Evolutionary conservation across 2,329 filamentous ascomycete genomes (phyloP), one percentile per base, ranked within the genome.

Genomic region (Colletotrichum australisinense): DNA sequence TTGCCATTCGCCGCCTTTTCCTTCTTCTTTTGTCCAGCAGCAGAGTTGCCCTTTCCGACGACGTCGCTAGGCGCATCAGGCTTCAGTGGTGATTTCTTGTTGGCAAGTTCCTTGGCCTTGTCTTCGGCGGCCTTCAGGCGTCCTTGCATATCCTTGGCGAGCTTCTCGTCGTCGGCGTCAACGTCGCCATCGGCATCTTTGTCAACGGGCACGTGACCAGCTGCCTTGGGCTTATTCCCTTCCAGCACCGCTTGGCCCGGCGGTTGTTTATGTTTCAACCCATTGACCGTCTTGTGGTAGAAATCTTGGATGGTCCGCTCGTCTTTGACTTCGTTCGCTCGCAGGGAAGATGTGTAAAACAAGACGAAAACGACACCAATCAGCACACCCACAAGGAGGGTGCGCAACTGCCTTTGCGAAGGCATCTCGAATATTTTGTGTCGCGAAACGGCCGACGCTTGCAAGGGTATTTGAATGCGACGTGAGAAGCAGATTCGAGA

Each of bases 41-140:
- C 88, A 30, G 89, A 88, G 81, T 86, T 91, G 57, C 89, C 89
- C 59, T 90, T 86, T 28, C 89, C 91, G 12, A 92, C 84, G 16
- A 92, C 83, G 63, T 89, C 83, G 77, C 87, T 86, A 2, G 90
- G 90, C 11, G 84, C 78, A 77, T 92, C 90, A 0, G 91, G 91
- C 76, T 87, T 89, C 74, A 90, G 84, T 24, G 89, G 86, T 1
- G 88, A 86, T 81, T 94, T 94, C 75, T 90, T 87, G 78, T 94
- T 92, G 56, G 92, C 92, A 58, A 88, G 87, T 74, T 92, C 90
- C 83, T 93, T 94, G 35, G 90, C 92, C 73, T 90, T 88, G 53
- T 92, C 87, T 80, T 93, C 93, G 12, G 94, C 92, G 62, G 92
- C 90, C 80, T 90, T 90, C 72, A 95, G 85, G 16, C 92, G 88